These are phyloP conservation scores for Fusarium sp. DNA, from an alignment of 2,329 filamentous ascomycete species.

Conservation along the genomic window DNA sequence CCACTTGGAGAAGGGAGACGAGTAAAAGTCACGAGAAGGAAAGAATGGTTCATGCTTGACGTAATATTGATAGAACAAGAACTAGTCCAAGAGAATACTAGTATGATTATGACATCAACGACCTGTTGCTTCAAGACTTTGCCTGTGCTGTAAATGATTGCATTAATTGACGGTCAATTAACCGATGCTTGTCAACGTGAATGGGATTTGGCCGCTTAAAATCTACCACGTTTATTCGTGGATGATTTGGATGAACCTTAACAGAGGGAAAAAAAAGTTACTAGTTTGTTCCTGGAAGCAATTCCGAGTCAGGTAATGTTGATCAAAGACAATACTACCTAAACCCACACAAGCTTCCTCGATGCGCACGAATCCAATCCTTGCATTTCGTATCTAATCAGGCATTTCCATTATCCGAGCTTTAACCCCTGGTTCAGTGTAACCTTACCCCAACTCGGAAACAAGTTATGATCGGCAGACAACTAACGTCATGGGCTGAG, in stretches of 20 bases:
- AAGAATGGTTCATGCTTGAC: constrained; percentile 19
- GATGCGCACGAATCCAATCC: constrained; percentile 37
- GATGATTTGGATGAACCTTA: constrained; percentile 24
- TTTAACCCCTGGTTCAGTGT: constrained; percentile 2
- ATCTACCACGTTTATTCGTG: constrained; percentile 15
- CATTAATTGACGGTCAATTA: not conserved
- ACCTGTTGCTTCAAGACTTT: not conserved
- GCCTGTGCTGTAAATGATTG: not conserved
- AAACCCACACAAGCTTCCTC: constrained; percentile 15
- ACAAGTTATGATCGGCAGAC: constrained; percentile 28
- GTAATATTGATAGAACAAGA: constrained; percentile 22
- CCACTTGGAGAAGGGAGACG: constrained; percentile 23
- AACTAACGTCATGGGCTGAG: constrained; percentile 25
- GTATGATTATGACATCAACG: constrained; percentile 34
- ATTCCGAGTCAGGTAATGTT: constrained; percentile 20
- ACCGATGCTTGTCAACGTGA: constrained; percentile 18
- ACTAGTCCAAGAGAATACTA: constrained; percentile 13
- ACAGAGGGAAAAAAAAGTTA: not conserved
- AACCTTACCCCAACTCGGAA: constrained; percentile 23
- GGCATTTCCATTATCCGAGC: not conserved
- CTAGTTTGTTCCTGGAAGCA: constrained; percentile 21
- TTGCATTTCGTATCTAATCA: not conserved
- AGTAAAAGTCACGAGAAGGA: constrained; percentile 24
- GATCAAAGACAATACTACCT: constrained; percentile 18
- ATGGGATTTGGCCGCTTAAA: not conserved